Conservation (phyloP, 208 protist genomes). For the Lotmaria passim region DNA sequence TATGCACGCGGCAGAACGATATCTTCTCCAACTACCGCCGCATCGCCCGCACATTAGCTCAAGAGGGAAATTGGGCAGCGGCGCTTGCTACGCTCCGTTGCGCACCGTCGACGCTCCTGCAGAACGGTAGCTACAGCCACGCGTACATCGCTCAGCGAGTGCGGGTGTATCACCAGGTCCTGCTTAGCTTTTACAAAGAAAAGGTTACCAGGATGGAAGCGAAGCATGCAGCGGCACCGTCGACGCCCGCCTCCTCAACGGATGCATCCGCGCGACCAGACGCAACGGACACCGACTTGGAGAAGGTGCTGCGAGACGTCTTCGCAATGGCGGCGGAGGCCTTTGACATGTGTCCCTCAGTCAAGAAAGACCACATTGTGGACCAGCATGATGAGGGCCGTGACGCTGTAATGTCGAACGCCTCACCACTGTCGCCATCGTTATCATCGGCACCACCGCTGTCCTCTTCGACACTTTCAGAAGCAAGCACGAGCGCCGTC, state of each 20-base stretch:
- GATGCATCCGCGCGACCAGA: background rate
- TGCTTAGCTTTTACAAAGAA: slow-evolving; percentile 9
- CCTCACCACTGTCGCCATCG: background rate
- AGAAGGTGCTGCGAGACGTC: background rate
- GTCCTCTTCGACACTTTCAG: background rate
- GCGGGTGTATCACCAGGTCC: slow-evolving; percentile 23
- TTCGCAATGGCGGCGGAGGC: slow-evolving; percentile 4
- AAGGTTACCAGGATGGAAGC: background rate
- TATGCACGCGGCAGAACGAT: background rate
- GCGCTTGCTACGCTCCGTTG: slow-evolving; percentile 24
- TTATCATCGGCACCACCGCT: background rate
- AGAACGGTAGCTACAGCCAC: background rate
- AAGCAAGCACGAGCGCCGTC: background rate
- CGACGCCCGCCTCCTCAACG: background rate
- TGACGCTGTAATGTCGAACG: too few species aligned
- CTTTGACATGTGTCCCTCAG: background rate
- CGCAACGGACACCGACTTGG: background rate
- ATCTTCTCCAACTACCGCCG: background rate
- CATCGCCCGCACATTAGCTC: slow-evolving; percentile 15
- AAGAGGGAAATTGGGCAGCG: slow-evolving; percentile 7
- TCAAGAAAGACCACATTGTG: too few species aligned
- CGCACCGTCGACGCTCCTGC: background rate
- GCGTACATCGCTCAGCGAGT: slow-evolving; percentile 26
- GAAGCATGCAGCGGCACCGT: background rate
- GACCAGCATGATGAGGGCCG: too few species aligned